Evolutionary conservation across 2,329 filamentous ascomycete genomes (phyloP).

Genomic region (Clarireedia hainanense): DNA sequence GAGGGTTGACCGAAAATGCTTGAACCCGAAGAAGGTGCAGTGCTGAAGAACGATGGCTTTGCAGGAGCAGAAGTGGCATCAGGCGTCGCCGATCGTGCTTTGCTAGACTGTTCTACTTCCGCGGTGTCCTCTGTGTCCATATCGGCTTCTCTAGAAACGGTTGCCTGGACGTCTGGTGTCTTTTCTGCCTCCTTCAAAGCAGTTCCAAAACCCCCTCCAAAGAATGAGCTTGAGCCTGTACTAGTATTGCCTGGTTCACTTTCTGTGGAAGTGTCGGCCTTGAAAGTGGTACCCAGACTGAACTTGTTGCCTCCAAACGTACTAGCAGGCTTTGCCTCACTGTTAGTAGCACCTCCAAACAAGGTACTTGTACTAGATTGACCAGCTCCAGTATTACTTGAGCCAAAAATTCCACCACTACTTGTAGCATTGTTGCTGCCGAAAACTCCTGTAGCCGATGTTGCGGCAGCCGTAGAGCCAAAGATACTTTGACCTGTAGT

Average conservation of each 20-base stretch:
- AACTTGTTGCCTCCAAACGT: slow-evolving; percentile 20
- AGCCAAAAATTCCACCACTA: slow-evolving; percentile 27
- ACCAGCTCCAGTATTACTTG: slow-evolving; percentile 13
- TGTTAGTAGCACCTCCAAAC: slow-evolving; percentile 33
- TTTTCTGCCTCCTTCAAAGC: slow-evolving; percentile 44
- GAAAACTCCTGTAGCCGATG: slow-evolving; percentile 13
- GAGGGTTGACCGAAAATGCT: slow-evolving; percentile 16
- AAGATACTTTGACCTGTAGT: slow-evolving; percentile 30
- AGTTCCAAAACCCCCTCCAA: slow-evolving; percentile 51
- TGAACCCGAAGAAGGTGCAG: slow-evolving; percentile 8
- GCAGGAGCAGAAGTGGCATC: slow-evolving; percentile 20
- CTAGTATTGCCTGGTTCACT: slow-evolving; percentile 44
- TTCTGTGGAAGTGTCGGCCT: slow-evolving; percentile 44
- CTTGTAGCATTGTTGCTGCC: slow-evolving; percentile 16
- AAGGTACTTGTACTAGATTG: slow-evolving; percentile 8
- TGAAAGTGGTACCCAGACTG: slow-evolving; percentile 30
- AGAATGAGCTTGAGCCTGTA: slow-evolving; percentile 43
- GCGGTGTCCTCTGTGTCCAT: slow-evolving; percentile 35
- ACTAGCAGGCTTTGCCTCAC: slow-evolving; percentile 22
- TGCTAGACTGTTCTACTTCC: slow-evolving; percentile 11
- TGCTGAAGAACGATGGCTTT: slow-evolving; percentile 17
- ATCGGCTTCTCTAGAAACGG: slow-evolving; percentile 41
- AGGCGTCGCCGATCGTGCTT: slow-evolving; percentile 17
- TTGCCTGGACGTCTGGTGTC: slow-evolving; percentile 16
- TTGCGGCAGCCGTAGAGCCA: slow-evolving; percentile 14